Base-by-base conservation (phyloP, 768 basidiomycete genomes). In the Amanita phalloides region DNA sequence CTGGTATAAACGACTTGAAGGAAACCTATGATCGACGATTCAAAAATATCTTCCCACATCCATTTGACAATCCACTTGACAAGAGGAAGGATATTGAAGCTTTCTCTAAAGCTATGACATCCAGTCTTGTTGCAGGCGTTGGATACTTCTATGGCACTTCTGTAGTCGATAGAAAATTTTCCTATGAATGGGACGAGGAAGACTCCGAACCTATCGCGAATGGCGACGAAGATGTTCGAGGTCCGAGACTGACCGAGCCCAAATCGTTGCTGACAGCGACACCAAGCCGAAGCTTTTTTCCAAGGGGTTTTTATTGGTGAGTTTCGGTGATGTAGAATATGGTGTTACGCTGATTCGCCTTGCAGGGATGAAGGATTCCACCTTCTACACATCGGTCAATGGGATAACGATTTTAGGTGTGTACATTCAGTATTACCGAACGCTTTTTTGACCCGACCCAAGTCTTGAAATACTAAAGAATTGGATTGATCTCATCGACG, bases 281-380 rank as follows among this genome's bases (percentile, higher is more conserved):
- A 0, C 94, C 94, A 3, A 95, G 92, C 62, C 77, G 95, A 33
- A 92, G 91, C 58, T 98, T 98, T 73, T 98, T 98, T 73, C 94
- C 94, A 0, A 75, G 94, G 64, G 94, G 94, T 14, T 98, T 98
- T 68, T 98, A 98, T 66, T 98, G 94, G 89, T 88, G 65, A 48
- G 64, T 45, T n/a, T 10, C 14, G 10, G 33, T 51, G 20, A 25
- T 48, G 53, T 23, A 49, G 21, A 37, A 21, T 30, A 32, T 11
- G 3, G 21, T 46, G 14, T 25, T 7, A 17, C 44, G 48, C 54
- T 65, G 11, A 63, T 45, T 41, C 17, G 49, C 36, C 45, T 20
- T 17, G 21, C 59, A 91, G 89, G 94, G 94, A 98, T 65, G 94
- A 98, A 67, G 94, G 94, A 1, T 98, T 98, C 73, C 94, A 98